Evolutionary conservation across 345 rosid species (phyloP), one percentile per base, ranked within the genome.

Genomic region (Bruguiera parviflora): DNA sequence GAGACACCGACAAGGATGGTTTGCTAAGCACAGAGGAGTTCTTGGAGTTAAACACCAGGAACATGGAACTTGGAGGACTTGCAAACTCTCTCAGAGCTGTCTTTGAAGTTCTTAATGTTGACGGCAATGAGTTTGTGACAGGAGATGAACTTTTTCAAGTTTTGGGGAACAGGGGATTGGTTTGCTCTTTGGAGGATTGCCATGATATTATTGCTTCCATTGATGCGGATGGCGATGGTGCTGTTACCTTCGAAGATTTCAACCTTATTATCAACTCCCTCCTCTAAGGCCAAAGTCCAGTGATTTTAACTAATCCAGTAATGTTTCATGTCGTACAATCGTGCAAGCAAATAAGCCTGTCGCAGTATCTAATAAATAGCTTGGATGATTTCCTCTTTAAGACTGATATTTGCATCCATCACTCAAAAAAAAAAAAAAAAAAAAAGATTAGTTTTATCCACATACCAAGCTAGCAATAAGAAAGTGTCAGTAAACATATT

Each of bases 31-130:
- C 79, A 5, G 68, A 74, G 33, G 94, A 88, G 77, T 86, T 88
- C 71, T 55, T 86, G 69, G 89, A 83, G 60, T 80, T 88, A 89
- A 86, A 79, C 84, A 84, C 89, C 10, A 80, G 76, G 76, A 72
- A 79, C 18, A 66, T 84, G 77, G 85, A 80, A 18, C 71, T 83
- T 6, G 78, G 84, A 5, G 79, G 63, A 27, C 83, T 88, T 7
- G 73, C 69, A 16, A 73, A 56, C 56, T 64, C 18, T 11, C 81
- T 88, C 3, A 73, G 52, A 21, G 55, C 73, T 24, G 78, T 80
- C 25, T 58, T 80, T 20, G 81, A 82, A 20, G 84, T 72, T 35
- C 51, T 84, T 20, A 73, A 68, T 18, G 31, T 25, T 3, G 76
- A 67, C n/a, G 78, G 58, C 5, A 71, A 74, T 18, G 83, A 63